Percentiles rank a stretch among this genome's conserved stretches.
phyloP scores from a whole-genome alignment of 2,329 filamentous ascomycete genomes.

The Pleomassaria siparia region DNA sequence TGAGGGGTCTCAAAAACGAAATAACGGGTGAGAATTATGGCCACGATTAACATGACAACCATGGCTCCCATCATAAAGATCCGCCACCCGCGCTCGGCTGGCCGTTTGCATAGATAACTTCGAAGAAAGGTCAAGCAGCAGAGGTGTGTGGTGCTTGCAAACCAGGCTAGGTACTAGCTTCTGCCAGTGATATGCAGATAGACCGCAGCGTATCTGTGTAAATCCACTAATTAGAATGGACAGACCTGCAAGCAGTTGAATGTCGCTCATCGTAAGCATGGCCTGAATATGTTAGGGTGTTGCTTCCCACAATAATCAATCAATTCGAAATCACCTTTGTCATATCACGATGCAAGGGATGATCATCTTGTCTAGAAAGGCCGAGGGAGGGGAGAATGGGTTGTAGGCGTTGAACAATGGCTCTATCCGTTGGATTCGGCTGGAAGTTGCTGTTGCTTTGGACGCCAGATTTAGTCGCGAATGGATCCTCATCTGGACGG shows the following conservation, averaged over 20 bases:
- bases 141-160: conserved; percentile 14
- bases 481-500: conserved; percentile 1
- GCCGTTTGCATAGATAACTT: conserved; percentile 4
- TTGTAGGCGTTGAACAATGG: neutral
- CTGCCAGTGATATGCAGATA: conserved; percentile 20
- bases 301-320: neutral
- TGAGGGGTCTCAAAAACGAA: neutral
- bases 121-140: conserved; percentile 14
- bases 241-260: conserved; percentile 16
- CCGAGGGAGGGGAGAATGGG: neutral
- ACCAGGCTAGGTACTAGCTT: conserved; percentile 17
- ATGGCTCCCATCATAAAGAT: neutral
- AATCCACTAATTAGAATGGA: conserved; percentile 19
- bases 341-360: neutral
- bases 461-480: neutral
- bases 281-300: conserved; percentile 6
- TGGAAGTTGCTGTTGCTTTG: neutral
- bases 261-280: conserved; percentile 17
- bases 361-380: neutral
- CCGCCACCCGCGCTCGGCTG: neutral
- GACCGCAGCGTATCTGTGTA: conserved; percentile 12
- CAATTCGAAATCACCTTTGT: neutral
- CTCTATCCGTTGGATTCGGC: neutral
- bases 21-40: neutral
- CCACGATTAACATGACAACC: neutral